Conservation (phyloP, 495 filamentous ascomycete species). For the Amorphotheca resinae region DNA sequence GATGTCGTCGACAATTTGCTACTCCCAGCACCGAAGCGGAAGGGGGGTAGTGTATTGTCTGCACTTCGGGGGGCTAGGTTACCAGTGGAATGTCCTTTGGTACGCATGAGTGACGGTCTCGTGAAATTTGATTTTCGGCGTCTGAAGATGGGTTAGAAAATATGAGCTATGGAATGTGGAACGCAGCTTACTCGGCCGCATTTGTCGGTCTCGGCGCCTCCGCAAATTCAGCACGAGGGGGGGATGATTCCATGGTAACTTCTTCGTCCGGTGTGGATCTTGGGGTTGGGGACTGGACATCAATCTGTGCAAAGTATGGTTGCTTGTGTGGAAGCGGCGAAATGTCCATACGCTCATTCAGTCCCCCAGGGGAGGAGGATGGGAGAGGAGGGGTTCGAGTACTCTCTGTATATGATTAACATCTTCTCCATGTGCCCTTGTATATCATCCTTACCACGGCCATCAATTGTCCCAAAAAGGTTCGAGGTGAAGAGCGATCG, state of each 20-base stretch:
- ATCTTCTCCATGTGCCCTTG: conserved; percentile 9
- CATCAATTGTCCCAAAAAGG: conserved; percentile 52
- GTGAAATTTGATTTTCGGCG: conserved; percentile 46
- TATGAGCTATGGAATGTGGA: conserved; percentile 12
- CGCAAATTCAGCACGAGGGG: conserved; percentile 38
- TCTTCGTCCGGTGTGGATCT: conserved; percentile 29
- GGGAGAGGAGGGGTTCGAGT: conserved; percentile 76
- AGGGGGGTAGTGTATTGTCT: conserved; percentile 56
- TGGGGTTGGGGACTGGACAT: conserved; percentile 56
- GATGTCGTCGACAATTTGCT: conserved; percentile 39
- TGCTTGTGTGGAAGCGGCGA: conserved; percentile 88
- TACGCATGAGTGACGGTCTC: conserved; percentile 47
- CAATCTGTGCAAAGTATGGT: conserved; percentile 48
- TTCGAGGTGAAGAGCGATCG: conserved; percentile 84
- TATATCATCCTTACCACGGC: conserved; percentile 49
- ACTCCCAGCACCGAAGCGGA: conserved; percentile 58
- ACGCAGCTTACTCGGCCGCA: conserved; percentile 34
- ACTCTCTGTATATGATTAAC: conserved; percentile 39
- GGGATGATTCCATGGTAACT: conserved; percentile 30
- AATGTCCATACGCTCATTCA: conserved; percentile 82
- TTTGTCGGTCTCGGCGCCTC: conserved; percentile 35
- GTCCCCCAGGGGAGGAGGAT: conserved; percentile 65
- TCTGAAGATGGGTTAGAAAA: conserved; percentile 23
- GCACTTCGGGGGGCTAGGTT: conserved; percentile 31
- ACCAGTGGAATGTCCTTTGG: conserved; percentile 45